Evolutionary conservation across 495 filamentous ascomycete species (phyloP), one percentile per base, ranked within the genome.

Genomic region (Hypoxylon lienhwacheense): DNA sequence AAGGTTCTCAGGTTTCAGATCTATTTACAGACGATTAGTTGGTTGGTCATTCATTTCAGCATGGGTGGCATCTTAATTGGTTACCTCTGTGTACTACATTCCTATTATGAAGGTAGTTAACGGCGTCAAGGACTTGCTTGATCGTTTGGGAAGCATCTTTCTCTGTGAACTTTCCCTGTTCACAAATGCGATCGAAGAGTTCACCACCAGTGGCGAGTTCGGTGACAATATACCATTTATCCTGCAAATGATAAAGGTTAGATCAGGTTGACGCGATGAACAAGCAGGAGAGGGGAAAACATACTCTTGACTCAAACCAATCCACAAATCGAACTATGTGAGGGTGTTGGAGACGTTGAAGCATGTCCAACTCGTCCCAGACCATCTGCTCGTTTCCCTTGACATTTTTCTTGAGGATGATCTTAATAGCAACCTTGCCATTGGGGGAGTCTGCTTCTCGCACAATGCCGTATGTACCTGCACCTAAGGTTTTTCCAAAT

Each of bases 141-240:
- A 99, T 95, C 37, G 92, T 96, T 68, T 95, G 89, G 7, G 91
- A 92, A 7, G 92, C 93, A 73, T 99, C 93, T 77, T 96, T 97
- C 70, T 99, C 93, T 20, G 93, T 99, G 74, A 99, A 99, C 70
- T 92, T 95, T 51, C 93, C 93, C 64, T 93, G 87, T 66, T 99
- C 91, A 73, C 93, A 99, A 68, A 99, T 99, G 19, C 93, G 84
- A 70, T 99, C 93, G 70, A 99, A 99, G 48, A 99, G 74, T 72
- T 99, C 93, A 73, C 93, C 93, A 54, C 93, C 93, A 3, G 89
- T 95, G 33, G 95, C 95, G 20, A 99, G 79, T 69, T 99, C 87
- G 31, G 93, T 99, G 66, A 99, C 92, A 61, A 99, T 99, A 71
- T 99, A 99, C 76, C 96, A 99, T 77, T 99, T 99, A 77, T 99